Evolutionary conservation across 768 basidiomycete species (phyloP).

Genomic region (Lactarius quietus): DNA sequence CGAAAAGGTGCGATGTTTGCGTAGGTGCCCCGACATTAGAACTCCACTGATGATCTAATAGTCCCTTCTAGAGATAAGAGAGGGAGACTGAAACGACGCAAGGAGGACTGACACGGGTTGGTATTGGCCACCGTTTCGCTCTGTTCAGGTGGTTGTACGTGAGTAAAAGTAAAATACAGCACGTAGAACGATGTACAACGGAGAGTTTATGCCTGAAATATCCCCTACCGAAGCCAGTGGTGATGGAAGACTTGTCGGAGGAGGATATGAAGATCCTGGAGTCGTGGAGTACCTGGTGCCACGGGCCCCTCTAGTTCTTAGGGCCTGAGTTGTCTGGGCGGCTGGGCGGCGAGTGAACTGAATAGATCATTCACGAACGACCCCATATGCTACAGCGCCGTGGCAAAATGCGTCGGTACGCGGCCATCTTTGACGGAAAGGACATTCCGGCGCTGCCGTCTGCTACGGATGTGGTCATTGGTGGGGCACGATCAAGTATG

Average conservation of each 20-base stretch:
- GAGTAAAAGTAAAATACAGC: too few species aligned
- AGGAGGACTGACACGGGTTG: too few species aligned
- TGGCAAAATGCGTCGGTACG: constrained; percentile 23
- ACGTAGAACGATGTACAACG: too few species aligned
- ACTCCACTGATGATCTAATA: too few species aligned
- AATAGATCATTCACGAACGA: constrained; percentile 18
- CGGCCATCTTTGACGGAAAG: constrained; percentile 23
- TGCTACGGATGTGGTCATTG: constrained; percentile 20
- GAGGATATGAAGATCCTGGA: constrained; percentile 11
- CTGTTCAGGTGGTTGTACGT: too few species aligned
- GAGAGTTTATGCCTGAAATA: constrained; percentile 9
- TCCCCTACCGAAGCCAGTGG: constrained; percentile 12
- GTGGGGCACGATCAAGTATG: constrained; percentile 17
- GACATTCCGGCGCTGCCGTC: constrained; percentile 21
- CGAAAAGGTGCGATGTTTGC: too few species aligned
- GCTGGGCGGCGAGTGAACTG: background rate
- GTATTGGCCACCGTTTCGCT: too few species aligned
- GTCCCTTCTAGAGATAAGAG: too few species aligned
- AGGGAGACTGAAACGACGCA: too few species aligned
- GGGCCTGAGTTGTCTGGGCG: too few species aligned
- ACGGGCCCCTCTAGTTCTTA: too few species aligned
- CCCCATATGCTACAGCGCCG: constrained; percentile 14
- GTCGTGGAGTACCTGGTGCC: constrained; percentile 5
- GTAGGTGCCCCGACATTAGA: too few species aligned
- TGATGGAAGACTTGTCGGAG: constrained; percentile 11